These are phyloP conservation scores for Leptographium flavum DNA, from an alignment of 2,329 filamentous ascomycete genomes.

Conservation along the genomic window DNA sequence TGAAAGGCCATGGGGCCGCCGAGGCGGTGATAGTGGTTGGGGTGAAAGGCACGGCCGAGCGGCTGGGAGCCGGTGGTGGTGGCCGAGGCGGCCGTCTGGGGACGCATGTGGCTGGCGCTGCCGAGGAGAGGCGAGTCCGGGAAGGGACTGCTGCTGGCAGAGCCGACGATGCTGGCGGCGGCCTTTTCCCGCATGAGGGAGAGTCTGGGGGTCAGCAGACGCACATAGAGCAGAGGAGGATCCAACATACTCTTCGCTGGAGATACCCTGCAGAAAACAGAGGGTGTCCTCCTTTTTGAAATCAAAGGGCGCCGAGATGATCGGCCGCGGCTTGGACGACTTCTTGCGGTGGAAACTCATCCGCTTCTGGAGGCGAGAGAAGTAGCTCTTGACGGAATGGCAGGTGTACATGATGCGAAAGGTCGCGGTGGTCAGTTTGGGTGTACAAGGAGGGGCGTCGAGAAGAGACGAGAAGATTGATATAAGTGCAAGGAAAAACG, in stretches of 20 bases:
- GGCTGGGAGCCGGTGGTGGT: neutral
- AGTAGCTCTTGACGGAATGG: constrained; percentile 28
- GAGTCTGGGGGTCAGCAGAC: constrained; percentile 2
- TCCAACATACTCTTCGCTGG: constrained; percentile 39
- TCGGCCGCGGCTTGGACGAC: constrained; percentile 22
- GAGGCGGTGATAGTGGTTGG: neutral
- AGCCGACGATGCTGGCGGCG: constrained; percentile 10
- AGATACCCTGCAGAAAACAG: constrained; percentile 34
- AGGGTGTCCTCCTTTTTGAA: constrained; percentile 38
- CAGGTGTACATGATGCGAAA: constrained; percentile 16
- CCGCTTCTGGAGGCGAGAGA: constrained; percentile 29
- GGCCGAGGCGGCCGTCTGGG: neutral
- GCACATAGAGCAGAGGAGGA: neutral
- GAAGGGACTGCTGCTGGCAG: constrained; percentile 6
- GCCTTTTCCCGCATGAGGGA: constrained; percentile 11
- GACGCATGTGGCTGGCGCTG: neutral
- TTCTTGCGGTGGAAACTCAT: constrained; percentile 25
- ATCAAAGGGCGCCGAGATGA: constrained; percentile 44
- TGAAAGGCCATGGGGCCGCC: constrained; percentile 5
- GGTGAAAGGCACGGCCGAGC: neutral
- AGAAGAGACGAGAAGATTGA: neutral
- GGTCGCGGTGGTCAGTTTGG: neutral
- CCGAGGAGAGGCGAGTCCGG: constrained; percentile 1
- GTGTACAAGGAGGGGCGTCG: neutral
- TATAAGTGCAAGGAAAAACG: too few relatives aligned